phyloP scores from a whole-genome alignment of 164 flowering plant species.

The Nymphaea thermarum region DNA sequence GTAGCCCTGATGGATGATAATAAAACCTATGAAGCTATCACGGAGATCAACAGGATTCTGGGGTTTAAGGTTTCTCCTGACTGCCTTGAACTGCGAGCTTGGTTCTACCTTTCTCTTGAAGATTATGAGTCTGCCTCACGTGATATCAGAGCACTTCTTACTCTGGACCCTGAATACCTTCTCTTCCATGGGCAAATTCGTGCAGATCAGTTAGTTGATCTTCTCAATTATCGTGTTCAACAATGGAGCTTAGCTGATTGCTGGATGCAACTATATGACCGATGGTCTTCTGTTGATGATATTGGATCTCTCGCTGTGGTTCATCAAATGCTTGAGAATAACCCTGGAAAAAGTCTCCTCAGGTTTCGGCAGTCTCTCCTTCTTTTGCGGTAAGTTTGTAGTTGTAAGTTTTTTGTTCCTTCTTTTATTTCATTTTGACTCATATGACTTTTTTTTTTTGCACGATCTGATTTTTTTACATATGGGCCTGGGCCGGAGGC shows the following conservation, averaged over 20 bases:
- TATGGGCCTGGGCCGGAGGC: too few relatives aligned
- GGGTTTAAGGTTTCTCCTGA: constrained; percentile 72
- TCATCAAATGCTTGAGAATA: constrained; percentile 57
- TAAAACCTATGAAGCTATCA: constrained; percentile 32
- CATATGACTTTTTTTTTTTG: too few relatives aligned
- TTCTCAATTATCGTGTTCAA: constrained; percentile 36
- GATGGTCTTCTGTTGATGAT: constrained; percentile 76
- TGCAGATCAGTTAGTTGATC: constrained; percentile 50
- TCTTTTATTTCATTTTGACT: too few relatives aligned
- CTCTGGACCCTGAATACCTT: constrained; percentile 64
- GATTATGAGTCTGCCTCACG: constrained; percentile 63
- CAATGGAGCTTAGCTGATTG: constrained; percentile 66
- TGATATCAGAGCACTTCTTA: constrained; percentile 55
- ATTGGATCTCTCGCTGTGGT: constrained; percentile 69
- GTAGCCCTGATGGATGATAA: constrained; percentile 40
- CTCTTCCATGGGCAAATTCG: constrained; percentile 55
- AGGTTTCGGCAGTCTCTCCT: constrained; percentile 65
- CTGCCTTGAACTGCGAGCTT: constrained; percentile 80
- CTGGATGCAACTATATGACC: constrained; percentile 63
- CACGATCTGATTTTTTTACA: too few relatives aligned
- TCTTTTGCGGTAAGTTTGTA: constrained; percentile 33
- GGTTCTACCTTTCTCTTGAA: constrained; percentile 51
- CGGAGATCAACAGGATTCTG: constrained; percentile 55
- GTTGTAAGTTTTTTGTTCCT: too few relatives aligned
- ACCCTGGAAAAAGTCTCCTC: constrained; percentile 45